These are phyloP conservation scores for Coemansia guatemalensis DNA, from an alignment of 192 early-diverging fungal species.

Conservation along the genomic window DNA sequence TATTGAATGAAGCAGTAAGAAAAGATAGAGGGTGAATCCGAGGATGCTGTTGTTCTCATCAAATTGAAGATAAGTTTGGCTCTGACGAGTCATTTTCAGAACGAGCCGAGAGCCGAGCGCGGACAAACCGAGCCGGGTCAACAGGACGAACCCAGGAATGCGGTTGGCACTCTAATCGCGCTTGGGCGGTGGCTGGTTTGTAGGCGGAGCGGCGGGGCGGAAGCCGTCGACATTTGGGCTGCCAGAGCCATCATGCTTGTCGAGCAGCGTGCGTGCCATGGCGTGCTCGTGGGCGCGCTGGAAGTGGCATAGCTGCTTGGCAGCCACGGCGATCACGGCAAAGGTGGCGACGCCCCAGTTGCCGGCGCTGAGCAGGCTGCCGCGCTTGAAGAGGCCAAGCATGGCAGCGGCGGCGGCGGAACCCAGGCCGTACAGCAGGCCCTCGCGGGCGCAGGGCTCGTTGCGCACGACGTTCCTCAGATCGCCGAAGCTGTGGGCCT, in stretches of 20 bases:
- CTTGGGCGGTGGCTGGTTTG: neutral
- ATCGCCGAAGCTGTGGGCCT: conserved; percentile 39
- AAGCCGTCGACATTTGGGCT: conserved; percentile 24
- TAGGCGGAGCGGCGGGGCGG: conserved; percentile 4
- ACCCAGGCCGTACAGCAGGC: conserved; percentile 44
- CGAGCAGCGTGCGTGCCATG: conserved; percentile 34
- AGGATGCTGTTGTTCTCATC: too few species aligned
- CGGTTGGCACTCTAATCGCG: neutral
- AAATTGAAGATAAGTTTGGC: neutral
- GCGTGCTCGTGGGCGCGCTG: conserved; percentile 40
- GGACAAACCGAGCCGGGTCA: neutral
- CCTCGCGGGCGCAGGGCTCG: conserved; percentile 50
- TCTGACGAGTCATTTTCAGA: neutral
- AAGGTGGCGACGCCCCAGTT: conserved; percentile 46
- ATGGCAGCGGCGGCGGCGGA: conserved; percentile 26
- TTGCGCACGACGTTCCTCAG: conserved; percentile 16
- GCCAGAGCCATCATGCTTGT: conserved; percentile 13
- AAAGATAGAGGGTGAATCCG: too few species aligned
- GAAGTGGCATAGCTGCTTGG: conserved; percentile 45
- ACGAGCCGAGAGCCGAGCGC: neutral
- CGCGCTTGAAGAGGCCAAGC: conserved; percentile 35
- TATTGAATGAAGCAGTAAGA: conserved; percentile 5
- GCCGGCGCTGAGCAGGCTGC: conserved; percentile 31
- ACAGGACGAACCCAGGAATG: neutral
- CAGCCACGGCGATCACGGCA: conserved; percentile 21